Base-by-base conservation (phyloP, 768 basidiomycete genomes). In the Cystofilobasidium macerans region DNA sequence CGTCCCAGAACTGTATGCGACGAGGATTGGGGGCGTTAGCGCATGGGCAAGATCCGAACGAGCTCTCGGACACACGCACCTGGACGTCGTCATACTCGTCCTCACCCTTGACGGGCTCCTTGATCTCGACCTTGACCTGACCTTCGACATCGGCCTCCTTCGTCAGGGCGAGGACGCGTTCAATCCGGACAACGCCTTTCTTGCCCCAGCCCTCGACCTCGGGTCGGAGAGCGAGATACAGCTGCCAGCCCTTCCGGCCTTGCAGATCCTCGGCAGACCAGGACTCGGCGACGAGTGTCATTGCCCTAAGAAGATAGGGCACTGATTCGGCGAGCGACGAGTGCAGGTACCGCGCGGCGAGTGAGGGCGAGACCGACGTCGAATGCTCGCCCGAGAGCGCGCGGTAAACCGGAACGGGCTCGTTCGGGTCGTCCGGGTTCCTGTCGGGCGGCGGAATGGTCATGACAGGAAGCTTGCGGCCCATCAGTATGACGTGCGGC, bases 401-500 rank as follows among this genome's bases (percentile, higher is more conserved):
- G 45, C 32, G 20, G 32, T 33, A 28, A n/a, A n/a, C 35, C 35
- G 47, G 13, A n/a, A 20, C n/a, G 22, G 47, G 33, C 9, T 38
- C 45, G 14, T 20, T 53, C 6, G 62, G 62, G 14, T n/a, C 5
- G 48, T 53, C 40, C 1, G 51, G 24, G 38, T 28, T 24, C 7
- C 16, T 14, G 48, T 54, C 40, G 26, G 36, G 26, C 40, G 48
- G 36, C 51, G 48, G 53, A 11, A 54, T 11, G 28, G 51, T 54
- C 51, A 54, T 54, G 28, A 54, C 51, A 2, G 51, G 51, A n/a
- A n/a, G n/a, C 62, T 51, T 51, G 13, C 62, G 20, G 0, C 62
- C 62, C 62, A 63, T 63, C 14, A 63, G 62, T 6, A 54, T 28
- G 38, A 63, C 48, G 51, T 63, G 53, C 12, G 62, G 62, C 22